Conservation (phyloP, 108 stramenopile species). For the Skeletonema marinoi region DNA sequence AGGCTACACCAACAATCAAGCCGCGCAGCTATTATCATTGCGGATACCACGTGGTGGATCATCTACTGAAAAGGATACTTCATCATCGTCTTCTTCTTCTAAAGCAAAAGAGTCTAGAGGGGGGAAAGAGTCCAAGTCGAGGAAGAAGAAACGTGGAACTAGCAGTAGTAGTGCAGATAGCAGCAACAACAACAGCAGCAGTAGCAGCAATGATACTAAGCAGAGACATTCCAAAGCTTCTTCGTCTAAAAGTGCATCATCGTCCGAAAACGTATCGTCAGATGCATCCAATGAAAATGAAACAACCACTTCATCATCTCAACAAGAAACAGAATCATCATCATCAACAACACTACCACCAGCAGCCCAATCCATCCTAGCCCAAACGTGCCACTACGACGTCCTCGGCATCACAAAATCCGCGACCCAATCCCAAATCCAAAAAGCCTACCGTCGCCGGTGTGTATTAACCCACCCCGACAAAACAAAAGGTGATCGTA, state of each 20-base stretch:
- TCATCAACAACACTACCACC: slow-evolving; percentile 16
- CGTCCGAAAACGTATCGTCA: not conserved
- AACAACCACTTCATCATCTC: not conserved
- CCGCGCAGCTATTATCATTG: not conserved
- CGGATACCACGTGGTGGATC: not conserved
- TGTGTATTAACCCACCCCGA: slow-evolving; percentile 93
- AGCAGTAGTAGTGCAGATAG: not conserved
- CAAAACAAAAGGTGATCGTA: slow-evolving; percentile 76
- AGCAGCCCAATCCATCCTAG: slow-evolving; percentile 29
- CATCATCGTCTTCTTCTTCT: not conserved
- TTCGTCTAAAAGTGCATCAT: not conserved
- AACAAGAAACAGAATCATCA: not conserved
- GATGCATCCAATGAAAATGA: not conserved
- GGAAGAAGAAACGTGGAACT: not conserved
- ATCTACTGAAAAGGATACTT: not conserved
- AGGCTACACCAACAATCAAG: not conserved
- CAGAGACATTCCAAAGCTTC: not conserved
- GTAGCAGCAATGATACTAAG: not conserved
- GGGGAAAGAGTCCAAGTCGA: not conserved
- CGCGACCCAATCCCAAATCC: slow-evolving; percentile 45
- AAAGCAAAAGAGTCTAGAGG: not conserved
- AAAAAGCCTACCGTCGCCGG: slow-evolving; percentile 93
- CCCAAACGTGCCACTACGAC: slow-evolving; percentile 34
- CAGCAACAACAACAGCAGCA: not conserved
- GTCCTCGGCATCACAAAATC: slow-evolving; percentile 28